phyloP scores from a whole-genome alignment of 2,329 filamentous ascomycete genomes.

The Metarhizium brunneum region DNA sequence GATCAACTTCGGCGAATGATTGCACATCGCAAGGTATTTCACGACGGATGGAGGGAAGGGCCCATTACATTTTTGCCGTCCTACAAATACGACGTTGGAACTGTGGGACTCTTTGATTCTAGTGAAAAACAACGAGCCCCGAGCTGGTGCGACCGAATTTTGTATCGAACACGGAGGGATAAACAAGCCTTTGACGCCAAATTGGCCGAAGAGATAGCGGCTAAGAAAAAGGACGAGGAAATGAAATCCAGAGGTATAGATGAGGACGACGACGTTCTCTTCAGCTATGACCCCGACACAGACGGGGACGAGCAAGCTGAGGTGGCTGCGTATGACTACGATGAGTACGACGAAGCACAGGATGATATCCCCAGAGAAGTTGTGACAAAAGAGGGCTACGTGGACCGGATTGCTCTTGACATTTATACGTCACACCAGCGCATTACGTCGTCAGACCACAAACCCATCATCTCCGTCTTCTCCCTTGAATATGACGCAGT shows the following conservation, averaged over 20 bases:
- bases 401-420: constrained; percentile 45
- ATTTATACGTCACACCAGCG: constrained; percentile 83
- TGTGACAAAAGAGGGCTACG: constrained; percentile 47
- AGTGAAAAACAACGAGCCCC: constrained; percentile 89
- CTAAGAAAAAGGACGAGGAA: constrained; percentile 68
- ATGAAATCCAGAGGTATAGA: constrained; percentile 76
- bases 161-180: constrained; percentile 71
- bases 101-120: constrained; percentile 82
- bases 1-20: constrained; percentile 77
- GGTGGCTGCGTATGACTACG: constrained; percentile 42
- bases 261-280: constrained; percentile 75
- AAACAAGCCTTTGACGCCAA: constrained; percentile 56
- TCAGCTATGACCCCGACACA: constrained; percentile 79
- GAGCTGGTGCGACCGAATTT: constrained; percentile 93
- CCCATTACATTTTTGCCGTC: constrained; percentile 82
- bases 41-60: constrained; percentile 89
- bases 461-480: constrained; percentile 79
- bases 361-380: constrained; percentile 32
- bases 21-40: constrained; percentile 66
- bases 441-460: constrained; percentile 89
- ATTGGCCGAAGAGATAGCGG: constrained; percentile 53
- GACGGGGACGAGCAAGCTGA: constrained; percentile 43
- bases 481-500: constrained; percentile 79
- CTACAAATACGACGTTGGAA: constrained; percentile 98
- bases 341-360: constrained; percentile 45